Base-by-base conservation (phyloP, 106 monocot genomes). In the Amphibolis antarctica region DNA sequence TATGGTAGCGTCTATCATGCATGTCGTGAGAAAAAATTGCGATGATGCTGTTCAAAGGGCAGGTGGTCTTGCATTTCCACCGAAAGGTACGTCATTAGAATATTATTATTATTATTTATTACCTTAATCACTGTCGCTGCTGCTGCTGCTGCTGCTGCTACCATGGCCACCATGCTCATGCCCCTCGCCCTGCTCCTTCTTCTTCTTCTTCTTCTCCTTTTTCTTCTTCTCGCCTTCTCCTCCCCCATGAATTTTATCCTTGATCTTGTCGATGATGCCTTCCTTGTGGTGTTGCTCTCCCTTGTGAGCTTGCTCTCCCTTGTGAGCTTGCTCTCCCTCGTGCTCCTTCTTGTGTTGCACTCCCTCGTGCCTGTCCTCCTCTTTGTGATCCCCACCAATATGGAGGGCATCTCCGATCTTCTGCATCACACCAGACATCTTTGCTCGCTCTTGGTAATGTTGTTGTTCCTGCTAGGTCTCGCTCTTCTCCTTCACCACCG, bases 171-270 rank as follows among this genome's bases (percentile, higher is more conserved):
- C 17, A 19, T 55, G 57, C 31, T 24, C 46, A 1, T 69, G 17
- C 9, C 46, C 58, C 58, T 59, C 69, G 0, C 28, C 59, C 5
- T 46, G 3, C 69, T 59, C 22, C 69, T 69, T 36, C 69, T 69
- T 59, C 59, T 69, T 69, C 58, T 59, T 69, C 69, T 59, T 69
- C 69, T 59, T 59, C 46, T 69, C 47, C 69, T 69, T 59, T 47
- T 69, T 69, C 59, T 59, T 69, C 46, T 69, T 46, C 59, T 69
- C 23, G 22, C 52, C 36, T 57, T 59, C 27, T 57, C 58, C 27
- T 7, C 28, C 69, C 1, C 69, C 69, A 15, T 59, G 58, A 5
- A 58, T 59, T 13, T 69, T 31, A 44, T 67, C 53, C 31, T 59
- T 59, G 53, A 67, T 42, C 66, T 67, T 67, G 31, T 67, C 66